These are phyloP conservation scores for Trichocomaceae sp. DNA, from an alignment of 2,329 filamentous ascomycete species.

Conservation along the genomic window DNA sequence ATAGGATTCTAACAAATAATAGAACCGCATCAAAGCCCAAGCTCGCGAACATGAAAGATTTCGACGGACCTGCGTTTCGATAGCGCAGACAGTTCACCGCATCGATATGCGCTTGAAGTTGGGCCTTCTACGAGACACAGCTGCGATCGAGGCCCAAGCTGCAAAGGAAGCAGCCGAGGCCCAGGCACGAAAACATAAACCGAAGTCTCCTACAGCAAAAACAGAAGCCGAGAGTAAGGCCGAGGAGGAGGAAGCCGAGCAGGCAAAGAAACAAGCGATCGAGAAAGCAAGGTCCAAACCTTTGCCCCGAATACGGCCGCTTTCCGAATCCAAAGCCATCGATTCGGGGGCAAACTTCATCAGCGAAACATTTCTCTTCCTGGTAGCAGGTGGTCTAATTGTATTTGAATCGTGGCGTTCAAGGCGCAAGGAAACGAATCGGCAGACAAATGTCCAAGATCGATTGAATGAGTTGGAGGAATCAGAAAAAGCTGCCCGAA, in stretches of 20 bases:
- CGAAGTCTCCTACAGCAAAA: conserved; percentile 53
- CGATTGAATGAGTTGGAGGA: conserved; percentile 53
- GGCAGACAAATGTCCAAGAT: conserved; percentile 55
- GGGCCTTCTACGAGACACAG: conserved; percentile 57
- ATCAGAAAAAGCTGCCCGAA: conserved; percentile 36
- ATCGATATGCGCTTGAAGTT: conserved; percentile 63
- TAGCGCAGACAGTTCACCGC: conserved; percentile 59
- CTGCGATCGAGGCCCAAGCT: conserved; percentile 42
- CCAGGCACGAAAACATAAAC: conserved; percentile 48
- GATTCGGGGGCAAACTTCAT: conserved; percentile 65
- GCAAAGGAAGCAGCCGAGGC: conserved; percentile 49
- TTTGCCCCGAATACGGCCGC: conserved; percentile 53
- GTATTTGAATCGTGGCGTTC: conserved; percentile 57
- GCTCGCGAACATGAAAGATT: conserved; percentile 64
- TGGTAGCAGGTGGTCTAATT: conserved; percentile 57
- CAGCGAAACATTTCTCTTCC: conserved; percentile 60
- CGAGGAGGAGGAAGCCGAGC: conserved; percentile 35
- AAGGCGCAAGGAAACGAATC: conserved; percentile 53
- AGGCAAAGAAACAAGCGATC: conserved; percentile 34
- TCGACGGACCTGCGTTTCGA: conserved; percentile 53
- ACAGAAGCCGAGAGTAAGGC: conserved; percentile 55
- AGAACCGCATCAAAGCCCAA: conserved; percentile 63
- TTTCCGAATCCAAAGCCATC: conserved; percentile 62
- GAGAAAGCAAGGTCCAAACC: conserved; percentile 44
- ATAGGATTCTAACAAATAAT: conserved; percentile 20